Percentiles rank a stretch among this genome's conserved stretches.
Conservation (phyloP, 495 filamentous ascomycete species). For the Cercophora newfieldiana region DNA sequence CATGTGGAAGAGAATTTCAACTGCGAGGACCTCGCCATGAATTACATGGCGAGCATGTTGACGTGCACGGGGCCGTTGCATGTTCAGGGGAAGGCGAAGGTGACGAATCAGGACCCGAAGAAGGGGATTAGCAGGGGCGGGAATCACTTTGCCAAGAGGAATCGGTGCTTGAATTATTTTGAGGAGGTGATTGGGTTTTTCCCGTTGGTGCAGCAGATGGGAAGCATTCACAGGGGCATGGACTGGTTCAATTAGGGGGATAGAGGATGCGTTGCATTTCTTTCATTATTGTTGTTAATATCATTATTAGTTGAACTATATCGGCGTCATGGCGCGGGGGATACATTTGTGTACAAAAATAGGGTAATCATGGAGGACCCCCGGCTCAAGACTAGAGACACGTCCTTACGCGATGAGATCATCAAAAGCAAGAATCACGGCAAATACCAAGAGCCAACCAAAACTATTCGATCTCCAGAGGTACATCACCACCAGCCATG, state of each 20-base stretch:
- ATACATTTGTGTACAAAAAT: no score
- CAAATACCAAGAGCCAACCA: no score
- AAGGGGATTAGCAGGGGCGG: slow-evolving; percentile 22
- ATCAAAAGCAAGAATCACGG: no score
- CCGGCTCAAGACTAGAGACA: no score
- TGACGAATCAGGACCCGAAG: slow-evolving; percentile 19
- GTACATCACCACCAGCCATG: no score
- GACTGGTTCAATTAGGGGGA: neutral
- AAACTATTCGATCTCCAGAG: no score
- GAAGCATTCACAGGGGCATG: slow-evolving; percentile 8
- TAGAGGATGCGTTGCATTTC: neutral
- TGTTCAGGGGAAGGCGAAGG: slow-evolving; percentile 13
- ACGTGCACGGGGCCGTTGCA: slow-evolving; percentile 24
- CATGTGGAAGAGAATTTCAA: slow-evolving; percentile 26
- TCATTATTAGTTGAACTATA: no score
- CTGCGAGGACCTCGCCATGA: slow-evolving; percentile 27
- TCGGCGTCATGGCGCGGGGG: no score
- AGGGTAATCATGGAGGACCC: no score
- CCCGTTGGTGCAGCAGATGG: slow-evolving; percentile 20
- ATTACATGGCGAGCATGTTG: slow-evolving; percentile 24
- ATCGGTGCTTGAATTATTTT: slow-evolving; percentile 21
- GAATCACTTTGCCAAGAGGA: slow-evolving; percentile 13
- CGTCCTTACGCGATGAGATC: no score
- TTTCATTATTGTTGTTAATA: neutral
- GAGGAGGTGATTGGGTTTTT: slow-evolving; percentile 16